Conservation (phyloP, 345 rosid genomes). For the Populus alba region DNA sequence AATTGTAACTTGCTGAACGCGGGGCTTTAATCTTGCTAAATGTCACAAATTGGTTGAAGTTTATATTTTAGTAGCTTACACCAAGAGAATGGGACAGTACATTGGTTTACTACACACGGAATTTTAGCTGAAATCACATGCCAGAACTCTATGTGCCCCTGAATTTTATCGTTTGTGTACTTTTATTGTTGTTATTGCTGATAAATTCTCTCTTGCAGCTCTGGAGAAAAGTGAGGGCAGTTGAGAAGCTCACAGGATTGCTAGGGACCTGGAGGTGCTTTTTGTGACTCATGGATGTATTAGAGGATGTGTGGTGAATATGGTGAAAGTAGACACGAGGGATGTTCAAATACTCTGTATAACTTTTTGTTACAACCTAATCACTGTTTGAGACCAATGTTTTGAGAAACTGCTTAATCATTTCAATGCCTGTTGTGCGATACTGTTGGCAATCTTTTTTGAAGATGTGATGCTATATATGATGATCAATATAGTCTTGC, state of each 20-base stretch:
- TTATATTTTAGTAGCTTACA: not conserved
- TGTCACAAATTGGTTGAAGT: not conserved
- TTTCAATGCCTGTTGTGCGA: not conserved
- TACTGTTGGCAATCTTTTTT: not conserved
- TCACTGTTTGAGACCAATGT: not conserved
- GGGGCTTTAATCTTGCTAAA: not conserved
- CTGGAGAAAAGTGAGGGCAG: constrained; percentile 25
- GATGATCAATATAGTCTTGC: not conserved
- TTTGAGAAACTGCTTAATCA: not conserved
- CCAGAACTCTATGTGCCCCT: not conserved
- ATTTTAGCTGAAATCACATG: not conserved
- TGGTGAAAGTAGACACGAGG: not conserved
- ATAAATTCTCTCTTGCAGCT: constrained; percentile 5
- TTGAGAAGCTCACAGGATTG: not conserved
- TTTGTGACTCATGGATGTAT: not conserved
- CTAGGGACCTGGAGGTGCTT: not conserved
- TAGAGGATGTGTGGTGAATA: constrained; percentile 1
- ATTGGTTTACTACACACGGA: not conserved
- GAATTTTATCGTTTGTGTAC: not conserved
- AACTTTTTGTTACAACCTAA: not conserved
- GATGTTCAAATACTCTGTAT: not conserved
- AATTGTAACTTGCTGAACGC: not conserved
- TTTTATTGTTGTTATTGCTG: not conserved
- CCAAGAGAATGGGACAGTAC: not conserved
- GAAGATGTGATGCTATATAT: too few species aligned